Conservation (phyloP, 345 rosid species). For the Aegle marmelos region DNA sequence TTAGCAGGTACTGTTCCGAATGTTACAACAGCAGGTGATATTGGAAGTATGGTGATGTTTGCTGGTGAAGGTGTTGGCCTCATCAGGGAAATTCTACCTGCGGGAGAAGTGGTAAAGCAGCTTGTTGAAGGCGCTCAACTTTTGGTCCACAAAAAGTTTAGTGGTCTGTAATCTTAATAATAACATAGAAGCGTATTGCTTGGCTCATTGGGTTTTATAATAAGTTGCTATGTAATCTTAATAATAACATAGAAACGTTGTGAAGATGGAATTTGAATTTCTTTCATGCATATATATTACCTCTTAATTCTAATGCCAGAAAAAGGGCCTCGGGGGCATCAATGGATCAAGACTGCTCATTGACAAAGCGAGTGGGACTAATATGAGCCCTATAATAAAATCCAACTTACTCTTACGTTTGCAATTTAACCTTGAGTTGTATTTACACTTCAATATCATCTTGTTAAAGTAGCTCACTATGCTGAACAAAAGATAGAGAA, state of each 20-base stretch:
- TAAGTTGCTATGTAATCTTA: too few species aligned
- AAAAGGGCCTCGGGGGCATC: too few species aligned
- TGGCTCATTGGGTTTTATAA: not conserved
- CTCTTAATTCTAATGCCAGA: not conserved
- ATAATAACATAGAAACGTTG: too few species aligned
- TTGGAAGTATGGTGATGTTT: conserved; percentile 89
- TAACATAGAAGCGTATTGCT: not conserved
- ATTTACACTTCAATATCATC: too few species aligned
- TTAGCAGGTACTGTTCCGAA: conserved; percentile 79
- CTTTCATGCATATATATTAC: not conserved
- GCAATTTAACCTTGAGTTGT: too few species aligned
- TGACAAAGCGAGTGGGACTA: too few species aligned
- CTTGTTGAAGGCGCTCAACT: conserved; percentile 67
- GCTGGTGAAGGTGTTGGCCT: conserved; percentile 86
- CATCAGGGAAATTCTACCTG: conserved; percentile 73
- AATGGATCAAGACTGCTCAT: too few species aligned
- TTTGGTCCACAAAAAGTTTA: conserved; percentile 39
- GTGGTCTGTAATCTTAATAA: not conserved
- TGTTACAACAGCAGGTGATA: conserved; percentile 59
- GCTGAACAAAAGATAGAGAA: too few species aligned
- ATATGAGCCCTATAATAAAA: too few species aligned
- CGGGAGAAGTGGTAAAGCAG: conserved; percentile 55
- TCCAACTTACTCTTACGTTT: too few species aligned
- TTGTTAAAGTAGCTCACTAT: too few species aligned
- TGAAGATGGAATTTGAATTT: not conserved